Evolutionary conservation across 148 eudicot species (phyloP), one percentile per base, ranked within the genome.

Genomic region (Suaeda aralocaspica): DNA sequence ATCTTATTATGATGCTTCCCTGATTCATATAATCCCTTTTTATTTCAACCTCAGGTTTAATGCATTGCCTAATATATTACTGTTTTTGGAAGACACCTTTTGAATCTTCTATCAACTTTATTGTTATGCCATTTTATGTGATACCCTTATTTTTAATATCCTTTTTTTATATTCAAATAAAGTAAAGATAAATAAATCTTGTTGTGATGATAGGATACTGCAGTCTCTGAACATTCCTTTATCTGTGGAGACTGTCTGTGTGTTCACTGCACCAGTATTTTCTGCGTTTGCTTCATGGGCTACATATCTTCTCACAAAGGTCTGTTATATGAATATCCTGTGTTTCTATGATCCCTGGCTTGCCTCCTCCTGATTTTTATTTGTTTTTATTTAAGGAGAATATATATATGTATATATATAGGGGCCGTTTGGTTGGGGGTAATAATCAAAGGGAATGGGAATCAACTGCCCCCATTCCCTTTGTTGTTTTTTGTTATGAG

Each of bases 221-320:
- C 78, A 91, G 70, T 84, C 97, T 62, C 73, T 94, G 75, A 94
- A 91, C 82, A 89, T 94, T 75, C 98, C 98, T 75, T 83, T 94
- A 41, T 89, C 98, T 6, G 97, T 94, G 78, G 98, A 94, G 86
- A 94, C 98, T 73, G 98, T 94, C 57, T 94, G 98, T 79, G 98
- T 94, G 66, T 94, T 94, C 66, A 94, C 98, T 55, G 98, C 98
- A 46, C 98, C 98, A 33, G 68, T 91, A 66, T 94, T 94, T 77
- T 91, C 97, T 25, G 97, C 98, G 69, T 68, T 71, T 85, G 98
- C 98, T 76, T 82, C 98, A 68, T 94, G 98, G 98, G 91, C 97
- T 16, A 87, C 98, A 59, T 94, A 84, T 74, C 84, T 94, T 77
- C 88, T 94, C 62, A 89, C 98, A 15, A 94, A 94, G 98, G 98